Conservation (phyloP, 495 filamentous ascomycete species). For the Penicillium mononematosum region DNA sequence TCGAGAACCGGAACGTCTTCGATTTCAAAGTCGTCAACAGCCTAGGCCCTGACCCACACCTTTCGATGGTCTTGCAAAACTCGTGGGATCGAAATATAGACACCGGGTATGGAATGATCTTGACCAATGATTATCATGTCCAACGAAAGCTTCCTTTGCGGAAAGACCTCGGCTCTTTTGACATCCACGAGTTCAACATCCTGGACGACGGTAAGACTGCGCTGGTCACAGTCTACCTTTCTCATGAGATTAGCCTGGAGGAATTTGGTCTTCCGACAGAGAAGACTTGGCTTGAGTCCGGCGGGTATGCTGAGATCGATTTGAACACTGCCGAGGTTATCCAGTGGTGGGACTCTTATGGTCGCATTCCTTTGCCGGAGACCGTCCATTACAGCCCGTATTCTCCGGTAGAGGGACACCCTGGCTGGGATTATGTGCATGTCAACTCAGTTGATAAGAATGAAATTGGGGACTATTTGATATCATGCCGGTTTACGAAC, state of each 20-base stretch:
- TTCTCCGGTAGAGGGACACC: constrained; percentile 18
- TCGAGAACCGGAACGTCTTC: constrained; percentile 36
- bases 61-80: constrained; percentile 44
- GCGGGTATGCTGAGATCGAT: constrained; percentile 45
- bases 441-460: constrained; percentile 62
- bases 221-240: constrained; percentile 46
- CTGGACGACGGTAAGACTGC: constrained; percentile 34
- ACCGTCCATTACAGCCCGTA: constrained; percentile 21
- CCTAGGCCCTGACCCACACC: constrained; percentile 33
- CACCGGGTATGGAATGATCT: constrained; percentile 29
- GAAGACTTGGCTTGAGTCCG: constrained; percentile 32
- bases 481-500: constrained; percentile 56
- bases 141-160: constrained; percentile 35
- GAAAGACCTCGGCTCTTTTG: constrained; percentile 32
- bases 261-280: constrained; percentile 35
- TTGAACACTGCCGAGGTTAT: constrained; percentile 38
- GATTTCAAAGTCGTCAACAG: constrained; percentile 40
- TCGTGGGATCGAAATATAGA: constrained; percentile 28
- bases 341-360: constrained; percentile 45
- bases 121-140: constrained; percentile 33
- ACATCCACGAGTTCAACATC: constrained; percentile 51
- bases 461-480: constrained; percentile 52
- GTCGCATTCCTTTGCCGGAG: constrained; percentile 36
- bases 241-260: constrained; percentile 38
- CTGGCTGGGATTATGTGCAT: constrained; percentile 59